These are phyloP conservation scores for Backusella macrospora DNA, from an alignment of 192 early-diverging fungal species.

Conservation along the genomic window DNA sequence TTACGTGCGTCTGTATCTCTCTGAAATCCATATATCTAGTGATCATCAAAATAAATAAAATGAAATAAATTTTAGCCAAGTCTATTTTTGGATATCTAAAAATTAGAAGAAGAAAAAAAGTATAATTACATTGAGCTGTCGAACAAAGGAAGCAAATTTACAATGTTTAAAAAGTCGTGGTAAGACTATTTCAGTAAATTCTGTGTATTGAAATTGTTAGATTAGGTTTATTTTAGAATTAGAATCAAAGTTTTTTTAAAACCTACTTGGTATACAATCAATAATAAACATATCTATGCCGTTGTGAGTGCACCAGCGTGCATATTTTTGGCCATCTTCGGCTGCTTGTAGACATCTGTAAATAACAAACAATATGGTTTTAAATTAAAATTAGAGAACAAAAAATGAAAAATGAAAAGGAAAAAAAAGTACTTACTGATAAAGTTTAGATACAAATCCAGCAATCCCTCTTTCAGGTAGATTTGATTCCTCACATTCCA, in stretches of 20 bases:
- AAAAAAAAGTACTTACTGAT: conserved; percentile 31
- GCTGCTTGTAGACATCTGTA: conserved; percentile 38
- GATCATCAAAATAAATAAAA: background rate
- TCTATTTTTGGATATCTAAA: background rate
- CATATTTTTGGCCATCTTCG: conserved; percentile 42
- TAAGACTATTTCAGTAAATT: conserved; percentile 47
- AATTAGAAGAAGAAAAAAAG: background rate
- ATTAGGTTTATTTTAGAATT: background rate
- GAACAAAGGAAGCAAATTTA: conserved; percentile 54
- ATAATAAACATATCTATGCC: conserved; percentile 48
- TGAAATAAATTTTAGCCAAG: background rate
- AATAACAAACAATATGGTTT: no score
- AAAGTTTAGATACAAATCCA: conserved; percentile 44
- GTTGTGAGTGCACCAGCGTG: conserved; percentile 40
- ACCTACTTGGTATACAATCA: conserved; percentile 43
- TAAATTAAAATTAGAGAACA: background rate
- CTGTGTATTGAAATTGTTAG: conserved; percentile 24
- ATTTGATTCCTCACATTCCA: conserved; percentile 27
- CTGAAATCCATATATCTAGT: conserved; percentile 52
- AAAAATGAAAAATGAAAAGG: background rate
- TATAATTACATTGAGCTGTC: conserved; percentile 48
- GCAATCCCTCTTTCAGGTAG: conserved; percentile 35
- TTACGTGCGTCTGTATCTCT: conserved; percentile 53
- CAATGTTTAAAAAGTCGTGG: conserved; percentile 52
- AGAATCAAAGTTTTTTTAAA: background rate